Conservation (phyloP, 257 asterid species). For the Ligustrum vulgare region DNA sequence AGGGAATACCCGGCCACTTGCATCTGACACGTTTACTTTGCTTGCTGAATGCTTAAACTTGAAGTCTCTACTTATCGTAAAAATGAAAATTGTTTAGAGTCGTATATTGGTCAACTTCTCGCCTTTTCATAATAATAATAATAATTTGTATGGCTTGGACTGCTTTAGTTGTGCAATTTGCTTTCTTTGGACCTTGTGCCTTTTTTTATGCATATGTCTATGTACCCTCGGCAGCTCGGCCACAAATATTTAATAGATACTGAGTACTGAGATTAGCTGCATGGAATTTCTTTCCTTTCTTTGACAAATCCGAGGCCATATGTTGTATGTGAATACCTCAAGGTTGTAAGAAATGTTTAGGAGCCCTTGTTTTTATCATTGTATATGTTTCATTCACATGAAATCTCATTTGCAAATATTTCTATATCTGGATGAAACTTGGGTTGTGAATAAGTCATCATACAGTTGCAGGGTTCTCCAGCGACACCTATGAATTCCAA, state of each 20-base stretch:
- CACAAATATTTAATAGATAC: background rate
- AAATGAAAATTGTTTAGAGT: background rate
- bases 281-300: background rate
- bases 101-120: background rate
- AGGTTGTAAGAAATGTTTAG: constrained; percentile 1
- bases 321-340: background rate
- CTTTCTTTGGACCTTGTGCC: background rate
- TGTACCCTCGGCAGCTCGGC: background rate
- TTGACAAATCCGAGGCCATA: background rate
- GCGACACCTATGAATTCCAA: constrained; percentile 59
- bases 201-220: background rate
- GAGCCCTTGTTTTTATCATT: background rate
- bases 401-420: background rate
- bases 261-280: background rate
- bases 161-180: background rate
- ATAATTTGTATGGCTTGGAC: background rate
- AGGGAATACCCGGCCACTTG: background rate
- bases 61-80: background rate
- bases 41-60: background rate
- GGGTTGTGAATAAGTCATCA: constrained; percentile 23
- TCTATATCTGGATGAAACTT: constrained; percentile 17
- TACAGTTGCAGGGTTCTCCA: constrained; percentile 65
- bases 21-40: background rate
- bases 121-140: background rate
- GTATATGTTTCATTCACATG: background rate